Base-by-base conservation (phyloP, 2,329 filamentous ascomycete species). In the Xylariaceae sp. region DNA sequence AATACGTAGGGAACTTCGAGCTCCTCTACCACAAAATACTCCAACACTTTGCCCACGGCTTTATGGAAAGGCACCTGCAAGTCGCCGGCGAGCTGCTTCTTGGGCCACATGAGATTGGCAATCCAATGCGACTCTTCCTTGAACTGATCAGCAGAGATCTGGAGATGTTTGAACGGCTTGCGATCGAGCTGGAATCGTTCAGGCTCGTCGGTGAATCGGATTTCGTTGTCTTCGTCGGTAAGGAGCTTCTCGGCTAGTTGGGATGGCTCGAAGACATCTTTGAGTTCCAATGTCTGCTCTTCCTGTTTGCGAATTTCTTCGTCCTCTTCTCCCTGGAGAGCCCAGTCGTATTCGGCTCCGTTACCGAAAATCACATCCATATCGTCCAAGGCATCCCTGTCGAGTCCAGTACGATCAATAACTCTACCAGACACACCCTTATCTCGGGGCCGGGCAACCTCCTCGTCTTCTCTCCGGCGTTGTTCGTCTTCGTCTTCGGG, bases 1-100 rank as follows among this genome's bases (percentile, higher is more conserved):
- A 96, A 96, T 63, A 99, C 94, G 70, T 96, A 99, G 0, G 94
- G 92, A 1, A 96, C 91, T 71, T 99, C 94, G 64, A 92, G 90
- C 63, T 95, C 89, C 61, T 97, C 91, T 3, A 92, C 84, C 49
- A 96, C 89, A 72, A 99, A 90, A 68, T 97, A 96, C 65, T 96
- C 89, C 40, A 99, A 80, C 8, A 97, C 91, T 71, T 96, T 95
- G 63, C 86, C 85, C 52, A 99, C 86, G 4, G 92, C 89, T 64
- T 88, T 88, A 66, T 89, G 85, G 71, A 99, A 97, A 0, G 91
- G 89, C 35, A 83, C 81, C 51, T 88, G 84, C 50, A 96, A 78
- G 59, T 91, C 88, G 42, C 77, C 72, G 2, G 83, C 77, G 29
- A 95, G 75, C 26, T 84, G 80, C 71, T 96, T 96, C 73, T 94